A percentile compares a stretch with the other conserved stretches of the same genome.
phyloP scores from a whole-genome alignment of 2,329 filamentous ascomycete species.

The Chaetomiaceae sp. region DNA sequence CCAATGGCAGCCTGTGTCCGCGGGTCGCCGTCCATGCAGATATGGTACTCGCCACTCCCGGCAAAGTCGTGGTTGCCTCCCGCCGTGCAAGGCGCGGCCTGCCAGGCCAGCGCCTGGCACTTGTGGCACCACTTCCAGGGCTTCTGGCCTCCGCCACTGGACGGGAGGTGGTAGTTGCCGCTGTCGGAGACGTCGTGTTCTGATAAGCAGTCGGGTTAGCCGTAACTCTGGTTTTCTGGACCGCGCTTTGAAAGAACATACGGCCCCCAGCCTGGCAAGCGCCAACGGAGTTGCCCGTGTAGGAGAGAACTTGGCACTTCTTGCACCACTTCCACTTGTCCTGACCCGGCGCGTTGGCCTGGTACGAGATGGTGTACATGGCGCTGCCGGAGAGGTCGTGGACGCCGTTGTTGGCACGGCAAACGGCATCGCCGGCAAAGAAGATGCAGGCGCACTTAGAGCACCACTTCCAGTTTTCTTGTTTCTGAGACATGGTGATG shows the following conservation, averaged over 20 bases:
- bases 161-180: conserved; percentile 4
- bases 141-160: background rate
- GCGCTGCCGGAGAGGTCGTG: background rate
- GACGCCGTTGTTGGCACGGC: conserved; percentile 1
- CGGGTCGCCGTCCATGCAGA: conserved; percentile 1
- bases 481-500: background rate
- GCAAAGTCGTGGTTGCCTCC: background rate
- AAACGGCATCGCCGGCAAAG: background rate
- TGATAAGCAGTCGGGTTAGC: too few relatives aligned
- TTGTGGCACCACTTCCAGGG: conserved; percentile 1
- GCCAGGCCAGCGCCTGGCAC: background rate
- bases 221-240: too few relatives aligned
- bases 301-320: conserved; percentile 1
- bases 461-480: conserved; percentile 8
- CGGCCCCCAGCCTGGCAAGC: conserved; percentile 4
- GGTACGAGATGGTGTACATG: background rate
- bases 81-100: background rate
- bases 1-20: background rate
- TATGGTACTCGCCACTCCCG: background rate
- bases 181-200: background rate
- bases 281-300: background rate
- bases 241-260: too few relatives aligned
- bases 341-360: background rate
- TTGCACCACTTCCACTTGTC: conserved; percentile 1
- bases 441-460: conserved; percentile 6